Evolutionary conservation across 2,329 filamentous ascomycete genomes (phyloP), one percentile per base, ranked within the genome.

Genomic region (Biscogniauxia mediterranea): DNA sequence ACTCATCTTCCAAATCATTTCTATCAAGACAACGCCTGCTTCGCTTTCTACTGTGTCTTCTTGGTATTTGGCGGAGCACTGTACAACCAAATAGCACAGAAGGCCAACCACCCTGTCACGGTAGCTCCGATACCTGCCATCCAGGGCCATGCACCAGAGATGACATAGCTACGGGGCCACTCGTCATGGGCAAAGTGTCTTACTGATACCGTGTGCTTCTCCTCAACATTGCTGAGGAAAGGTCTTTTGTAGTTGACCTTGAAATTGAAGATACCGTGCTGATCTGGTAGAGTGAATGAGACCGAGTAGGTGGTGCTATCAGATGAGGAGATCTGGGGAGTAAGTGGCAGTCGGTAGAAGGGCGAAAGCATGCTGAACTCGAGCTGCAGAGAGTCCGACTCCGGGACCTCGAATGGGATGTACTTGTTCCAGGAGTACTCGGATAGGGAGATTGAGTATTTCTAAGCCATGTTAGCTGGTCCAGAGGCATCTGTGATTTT

Each of bases 241-340:
- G 94, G 93, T 6, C 95, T 88, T 83, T 96, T 96, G 84, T 98
- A 97, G 83, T 97, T 96, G 77, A 98, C 85, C 74, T 89, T 87
- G 85, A 99, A 98, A 80, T 96, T 96, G 85, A 98, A 99, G 79
- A 99, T 97, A 74, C 95, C 95, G 80, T 99, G 95, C 79, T 99
- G 95, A 76, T 99, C 95, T 4, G 95, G 95, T 3, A 94, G 85
- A 66, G 83, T 90, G 79, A 99, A 97, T 23, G 85, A 83, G 53
- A 85, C 83, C 65, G 84, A 83, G 81, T 89, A 99, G 64, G 90
- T 83, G 55, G 91, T 89, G 66, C 88, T 87, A 70, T 91, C 88
- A 58, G 82, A 77, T 1, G 87, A 89, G 25, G 81, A 81, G 32
- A 78, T 76, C 9, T 81, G 75, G 15, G 86, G 84, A 8, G 79